These are phyloP conservation scores for Trichoderma semiorbis DNA, from an alignment of 2,329 filamentous ascomycete species.

Conservation along the genomic window DNA sequence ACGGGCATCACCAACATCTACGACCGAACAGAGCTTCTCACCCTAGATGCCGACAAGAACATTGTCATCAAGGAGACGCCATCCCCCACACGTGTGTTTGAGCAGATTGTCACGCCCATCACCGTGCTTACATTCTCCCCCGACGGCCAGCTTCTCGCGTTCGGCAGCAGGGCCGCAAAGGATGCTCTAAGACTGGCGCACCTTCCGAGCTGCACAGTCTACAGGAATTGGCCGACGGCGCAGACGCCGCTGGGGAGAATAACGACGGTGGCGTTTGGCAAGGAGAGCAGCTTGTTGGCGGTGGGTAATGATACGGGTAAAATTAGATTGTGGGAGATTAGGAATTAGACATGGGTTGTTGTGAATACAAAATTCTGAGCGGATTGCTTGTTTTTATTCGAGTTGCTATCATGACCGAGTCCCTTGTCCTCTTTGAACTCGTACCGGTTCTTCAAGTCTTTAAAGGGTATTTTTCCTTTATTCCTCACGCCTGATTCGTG, in stretches of 20 bases:
- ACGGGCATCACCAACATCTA: constrained; percentile 93
- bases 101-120: constrained; percentile 84
- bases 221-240: constrained; percentile 93
- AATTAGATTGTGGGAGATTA: constrained; percentile 87
- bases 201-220: constrained; percentile 87
- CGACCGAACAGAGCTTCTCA: constrained; percentile 67
- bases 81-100: constrained; percentile 68
- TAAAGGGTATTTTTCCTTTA: background rate
- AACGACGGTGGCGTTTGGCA: constrained; percentile 67
- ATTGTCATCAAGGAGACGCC: constrained; percentile 62
- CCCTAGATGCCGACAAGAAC: constrained; percentile 35
- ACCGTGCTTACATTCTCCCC: constrained; percentile 77
- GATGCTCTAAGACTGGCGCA: constrained; percentile 86
- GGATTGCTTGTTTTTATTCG: background rate
- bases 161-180: constrained; percentile 82
- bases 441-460: background rate
- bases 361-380: constrained; percentile 15
- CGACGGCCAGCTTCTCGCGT: constrained; percentile 84
- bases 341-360: constrained; percentile 46
- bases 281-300: constrained; percentile 66
- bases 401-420: background rate
- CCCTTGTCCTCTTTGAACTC: background rate
- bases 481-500: background rate
- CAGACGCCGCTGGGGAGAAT: constrained; percentile 85
- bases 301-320: constrained; percentile 88